Evolutionary conservation across 2,329 filamentous ascomycete genomes (phyloP), one percentile per base, ranked within the genome.

Genomic region (Geosmithia putterillii): DNA sequence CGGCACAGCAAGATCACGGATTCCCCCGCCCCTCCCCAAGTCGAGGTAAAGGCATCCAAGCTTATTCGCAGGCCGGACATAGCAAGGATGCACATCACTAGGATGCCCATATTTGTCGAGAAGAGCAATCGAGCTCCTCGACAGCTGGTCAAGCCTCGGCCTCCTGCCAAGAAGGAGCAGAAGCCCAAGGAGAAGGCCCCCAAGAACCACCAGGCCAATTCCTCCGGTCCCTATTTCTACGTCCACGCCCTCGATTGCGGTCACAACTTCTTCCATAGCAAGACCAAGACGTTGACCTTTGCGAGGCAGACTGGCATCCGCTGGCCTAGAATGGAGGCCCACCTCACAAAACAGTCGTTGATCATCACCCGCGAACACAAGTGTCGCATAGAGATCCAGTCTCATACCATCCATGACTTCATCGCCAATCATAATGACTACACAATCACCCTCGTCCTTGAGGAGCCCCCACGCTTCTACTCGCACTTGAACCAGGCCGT

Each of bases 401-500:
- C 72, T 34, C 61, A 64, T 18, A 70, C 61, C 2, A 66, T 76
- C 25, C 48, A 69, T 22, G 66, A 73, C 41, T 51, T 70, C 8
- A 56, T 74, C 2, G 53, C 57, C 50, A 63, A 49, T 56, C 54
- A 55, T 25, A 28, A 52, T 18, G 41, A 61, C 47, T 44, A 58
- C 47, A 58, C 62, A 0, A 52, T 78, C 15, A 71, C 68, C 0
- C 50, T 81, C 3, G 71, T 74, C 0, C 65, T 81, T 8, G 61
- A 53, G 18, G 66, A 71, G 23, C 64, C 73, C 2, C 75, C 75
- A 0, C 62, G 63, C 2, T 69, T 76, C 42, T 76, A 73, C 42
- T 50, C 53, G 17, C 46, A 15, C 19, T n/a, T 46, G 6, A 32
- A 25, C 32, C 47, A n/a, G 20, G 28, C 35, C 17, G 15, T 28